Evolutionary conservation across 257 asterid genomes (phyloP), one percentile per base, ranked within the genome.

Genomic region (Petunia axillaris): DNA sequence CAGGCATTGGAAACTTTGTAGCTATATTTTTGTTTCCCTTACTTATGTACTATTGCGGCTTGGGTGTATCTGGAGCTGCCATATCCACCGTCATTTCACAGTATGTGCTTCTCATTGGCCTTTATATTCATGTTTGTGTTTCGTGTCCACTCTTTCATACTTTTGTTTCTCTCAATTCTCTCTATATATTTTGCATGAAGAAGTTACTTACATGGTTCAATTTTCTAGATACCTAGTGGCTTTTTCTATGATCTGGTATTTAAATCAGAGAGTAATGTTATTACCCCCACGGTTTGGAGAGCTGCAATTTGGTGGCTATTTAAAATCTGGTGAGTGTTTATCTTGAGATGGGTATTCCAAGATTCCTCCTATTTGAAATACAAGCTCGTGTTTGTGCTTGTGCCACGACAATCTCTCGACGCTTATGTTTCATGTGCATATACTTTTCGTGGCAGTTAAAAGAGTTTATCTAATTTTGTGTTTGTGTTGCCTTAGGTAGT

Each of bases 41-140:
- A 60, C 84, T 93, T 80, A 90, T 92, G 89, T 81, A 89, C 84
- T 87, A 85, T 85, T 92, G 76, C 67, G 85, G 78, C 82, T 76
- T 93, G 93, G 99, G 99, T 82, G 92, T 90, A 86, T 59, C 90
- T 79, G 99, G 99, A 90, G 99, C 98, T 85, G 99, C 99, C 79
- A 89, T 95, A 83, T 90, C 99, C 82, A 92, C 97, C 0, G 94
- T 93, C 55, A 76, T 89, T 86, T 93, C 99, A 82, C 99, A 95
- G 99, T 95, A 89, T 79, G 98, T 88, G 75, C 73, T 80, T 15
- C 64, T 71, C 59, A 46, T 44, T 55, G 38, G 41, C 2, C 35
- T 73, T 53, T 75, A 74, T 52, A 13, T 68, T 53, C 50, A 14
- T 68, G 78, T 74, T 77, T 66, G 46, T 79, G 70, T 16, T 41